Conservation (phyloP, 371 early-diverging fungal genomes). For the Dichotomocladium elegans region DNA sequence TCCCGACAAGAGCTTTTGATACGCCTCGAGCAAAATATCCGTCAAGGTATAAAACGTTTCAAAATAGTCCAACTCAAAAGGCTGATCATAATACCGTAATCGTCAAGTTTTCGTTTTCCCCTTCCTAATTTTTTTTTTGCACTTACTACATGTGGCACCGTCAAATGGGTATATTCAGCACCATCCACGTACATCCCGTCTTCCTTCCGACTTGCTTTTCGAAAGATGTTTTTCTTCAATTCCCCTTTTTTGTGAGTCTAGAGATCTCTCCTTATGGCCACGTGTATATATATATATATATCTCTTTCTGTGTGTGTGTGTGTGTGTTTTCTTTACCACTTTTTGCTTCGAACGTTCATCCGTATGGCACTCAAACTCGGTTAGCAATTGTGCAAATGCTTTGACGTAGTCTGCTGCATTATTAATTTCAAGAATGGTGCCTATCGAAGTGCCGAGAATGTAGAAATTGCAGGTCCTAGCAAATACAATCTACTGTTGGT, state of each 20-base stretch:
- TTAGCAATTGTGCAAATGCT: slow-evolving; percentile 54
- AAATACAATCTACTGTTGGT: background rate
- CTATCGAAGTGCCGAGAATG: slow-evolving; percentile 60
- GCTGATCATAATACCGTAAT: slow-evolving; percentile 31
- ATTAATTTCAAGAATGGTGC: slow-evolving; percentile 58
- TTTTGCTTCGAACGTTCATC: slow-evolving; percentile 50
- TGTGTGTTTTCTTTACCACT: no score
- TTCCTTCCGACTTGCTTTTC: slow-evolving; percentile 46
- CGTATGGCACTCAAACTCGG: slow-evolving; percentile 54
- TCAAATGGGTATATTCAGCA: slow-evolving; percentile 45
- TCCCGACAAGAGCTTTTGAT: slow-evolving; percentile 41
- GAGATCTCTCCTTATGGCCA: no score
- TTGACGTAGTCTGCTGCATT: slow-evolving; percentile 63
- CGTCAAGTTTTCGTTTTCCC: background rate
- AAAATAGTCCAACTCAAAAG: slow-evolving; percentile 55
- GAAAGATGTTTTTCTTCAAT: slow-evolving; percentile 51
- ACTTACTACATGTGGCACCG: slow-evolving; percentile 48
- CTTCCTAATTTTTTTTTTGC: background rate
- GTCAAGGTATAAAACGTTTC: slow-evolving; percentile 51
- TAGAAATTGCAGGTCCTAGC: slow-evolving; percentile 54
- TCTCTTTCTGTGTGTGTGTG: no score
- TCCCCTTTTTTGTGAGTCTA: no score
- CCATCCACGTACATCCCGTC: slow-evolving; percentile 27
- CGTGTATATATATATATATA: no score
- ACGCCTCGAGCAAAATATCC: slow-evolving; percentile 45